These are phyloP conservation scores for Cordia subcordata DNA, from an alignment of 257 asterid species.

Conservation along the genomic window DNA sequence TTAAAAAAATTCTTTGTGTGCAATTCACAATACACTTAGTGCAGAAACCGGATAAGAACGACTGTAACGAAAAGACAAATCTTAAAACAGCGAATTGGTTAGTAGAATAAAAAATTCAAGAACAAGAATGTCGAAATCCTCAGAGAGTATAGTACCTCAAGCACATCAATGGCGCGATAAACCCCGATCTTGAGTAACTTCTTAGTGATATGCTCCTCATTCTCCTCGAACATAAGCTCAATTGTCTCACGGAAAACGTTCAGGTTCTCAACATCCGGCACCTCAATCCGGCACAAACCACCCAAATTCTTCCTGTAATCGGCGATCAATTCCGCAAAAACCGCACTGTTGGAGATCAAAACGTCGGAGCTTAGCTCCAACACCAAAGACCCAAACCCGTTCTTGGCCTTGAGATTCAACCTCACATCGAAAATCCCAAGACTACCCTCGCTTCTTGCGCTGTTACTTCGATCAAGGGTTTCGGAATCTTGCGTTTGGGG, in stretches of 20 bases:
- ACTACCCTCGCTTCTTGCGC: constrained; percentile 18
- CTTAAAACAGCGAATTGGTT: too few relatives aligned
- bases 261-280: constrained; percentile 80
- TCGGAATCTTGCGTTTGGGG: constrained; percentile 18
- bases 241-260: constrained; percentile 64
- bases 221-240: constrained; percentile 91
- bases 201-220: constrained; percentile 61
- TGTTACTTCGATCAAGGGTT: constrained; percentile 1
- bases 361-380: constrained; percentile 78
- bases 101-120: neutral
- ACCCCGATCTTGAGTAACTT: constrained; percentile 67
- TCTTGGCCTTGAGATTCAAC: constrained; percentile 73
- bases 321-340: constrained; percentile 63
- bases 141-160: constrained; percentile 50
- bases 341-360: constrained; percentile 55
- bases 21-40: too few relatives aligned
- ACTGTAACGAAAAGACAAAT: too few relatives aligned
- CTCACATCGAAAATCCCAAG: constrained; percentile 62
- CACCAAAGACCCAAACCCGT: constrained; percentile 61
- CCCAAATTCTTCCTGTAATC: constrained; percentile 45
- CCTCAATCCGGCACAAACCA: constrained; percentile 84
- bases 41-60: too few relatives aligned
- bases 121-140: neutral
- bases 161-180: constrained; percentile 64
- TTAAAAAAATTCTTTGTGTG: too few relatives aligned